Base-by-base conservation (phyloP, 768 basidiomycete genomes). In the Lactarius akahatsu region DNA sequence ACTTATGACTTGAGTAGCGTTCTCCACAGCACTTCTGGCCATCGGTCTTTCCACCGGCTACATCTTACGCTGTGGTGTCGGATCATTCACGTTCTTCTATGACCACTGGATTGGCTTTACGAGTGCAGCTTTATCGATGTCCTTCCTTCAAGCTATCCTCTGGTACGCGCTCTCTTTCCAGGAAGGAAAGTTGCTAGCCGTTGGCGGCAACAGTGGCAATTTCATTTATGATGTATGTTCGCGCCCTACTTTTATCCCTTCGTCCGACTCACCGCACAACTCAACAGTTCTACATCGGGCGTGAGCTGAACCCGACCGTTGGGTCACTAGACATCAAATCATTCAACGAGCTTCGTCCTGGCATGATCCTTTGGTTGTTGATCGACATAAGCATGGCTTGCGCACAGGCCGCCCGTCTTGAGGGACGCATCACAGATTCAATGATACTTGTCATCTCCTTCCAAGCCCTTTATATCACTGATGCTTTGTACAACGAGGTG, bases 181-280 rank as follows among this genome's bases (percentile, higher is more conserved):
- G 59, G 63, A 77, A 9, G 88, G 85, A 30, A 87, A 86, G 59
- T 81, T 97, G 23, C 82, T 98, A 20, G 95, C 97, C 1, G 80
- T 92, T 10, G 95, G 94, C n/a, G 97, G 96, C 15, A 98, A 98
- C 80, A 84, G 86, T 26, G 91, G 92, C 13, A 92, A 90, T 73
- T 76, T 81, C 63, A 85, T 97, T 68, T 98, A 98, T 75, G 96
- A 99, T 74, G 96, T 96, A 70, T 59, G 92, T 80, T 40, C 32
- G 5, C n/a, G 47, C 16, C 30, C 26, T 60, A 26, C 50, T 16
- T 38, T 23, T 4, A 20, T 28, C 36, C 15, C 20, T 34, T 40
- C 10, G 26, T 32, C 55, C 4, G 59, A 13, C 38, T 10, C 8
- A 23, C 47, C 47, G 61, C 10, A 69, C 15, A 2, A 30, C 32